Conservation (phyloP, 2,329 filamentous ascomycete species). For the Leptographium flavum region DNA sequence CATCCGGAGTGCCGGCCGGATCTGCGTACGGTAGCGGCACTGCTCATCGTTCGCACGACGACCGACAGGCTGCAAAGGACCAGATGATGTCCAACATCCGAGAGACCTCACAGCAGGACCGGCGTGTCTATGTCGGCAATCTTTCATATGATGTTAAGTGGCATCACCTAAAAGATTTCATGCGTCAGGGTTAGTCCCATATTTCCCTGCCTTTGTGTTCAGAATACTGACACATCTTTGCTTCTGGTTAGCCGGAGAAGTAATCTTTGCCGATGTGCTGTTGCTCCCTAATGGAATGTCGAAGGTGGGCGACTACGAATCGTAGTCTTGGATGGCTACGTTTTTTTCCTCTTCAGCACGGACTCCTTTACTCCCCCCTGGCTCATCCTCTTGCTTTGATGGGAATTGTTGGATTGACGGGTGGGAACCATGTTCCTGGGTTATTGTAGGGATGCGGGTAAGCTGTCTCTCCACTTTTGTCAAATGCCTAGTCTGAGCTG, state of each 20-base stretch:
- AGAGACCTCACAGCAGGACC: conserved; percentile 94
- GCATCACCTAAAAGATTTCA: conserved; percentile 99
- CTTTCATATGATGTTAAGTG: conserved; percentile 99
- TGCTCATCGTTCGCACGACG: conserved; percentile 67
- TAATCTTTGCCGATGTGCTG: conserved; percentile 98
- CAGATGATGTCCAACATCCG: conserved; percentile 92
- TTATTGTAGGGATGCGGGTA: conserved; percentile 99
- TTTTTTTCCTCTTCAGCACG: conserved; percentile 26
- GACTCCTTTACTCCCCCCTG: conserved; percentile 23
- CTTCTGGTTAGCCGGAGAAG: conserved; percentile 68
- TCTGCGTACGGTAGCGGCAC: conserved; percentile 44
- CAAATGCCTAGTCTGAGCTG: background rate
- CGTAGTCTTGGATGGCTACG: conserved; percentile 70
- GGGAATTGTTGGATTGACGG: conserved; percentile 98
- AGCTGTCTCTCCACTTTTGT: conserved; percentile 28
- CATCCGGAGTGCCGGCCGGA: conserved; percentile 52
- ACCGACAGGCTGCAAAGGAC: conserved; percentile 70
- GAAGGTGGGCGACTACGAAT: conserved; percentile 92
- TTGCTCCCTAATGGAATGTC: conserved; percentile 99
- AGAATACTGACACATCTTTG: conserved; percentile 21
- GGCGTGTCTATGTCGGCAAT: conserved; percentile 98
- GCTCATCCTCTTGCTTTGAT: conserved; percentile 37
- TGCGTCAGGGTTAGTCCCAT: conserved; percentile 73
- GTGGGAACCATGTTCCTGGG: conserved; percentile 79
- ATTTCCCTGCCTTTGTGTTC: background rate